Conservation (phyloP, 352 stramenopile genomes). For the Phytopythium helicoides region DNA sequence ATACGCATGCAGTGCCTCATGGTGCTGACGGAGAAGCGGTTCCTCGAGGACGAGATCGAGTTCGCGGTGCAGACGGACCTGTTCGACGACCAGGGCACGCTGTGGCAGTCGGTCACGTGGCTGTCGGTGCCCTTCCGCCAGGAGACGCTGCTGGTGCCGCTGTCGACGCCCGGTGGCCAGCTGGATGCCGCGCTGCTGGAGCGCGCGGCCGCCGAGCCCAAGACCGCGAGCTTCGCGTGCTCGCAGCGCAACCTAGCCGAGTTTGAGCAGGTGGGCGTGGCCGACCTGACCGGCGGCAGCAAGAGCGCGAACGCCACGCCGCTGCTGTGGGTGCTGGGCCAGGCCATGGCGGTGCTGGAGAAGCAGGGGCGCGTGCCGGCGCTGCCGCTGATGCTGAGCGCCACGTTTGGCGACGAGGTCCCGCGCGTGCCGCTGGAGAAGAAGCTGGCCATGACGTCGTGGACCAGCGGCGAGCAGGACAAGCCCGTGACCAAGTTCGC, state of each 20-base stretch:
- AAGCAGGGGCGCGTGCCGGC: constrained; percentile 42
- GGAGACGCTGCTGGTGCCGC: constrained; percentile 47
- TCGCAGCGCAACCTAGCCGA: constrained; percentile 46
- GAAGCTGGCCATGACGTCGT: constrained; percentile 29
- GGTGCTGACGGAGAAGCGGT: constrained; percentile 73
- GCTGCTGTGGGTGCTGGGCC: constrained; percentile 60
- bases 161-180: constrained; percentile 33
- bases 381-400: constrained; percentile 58
- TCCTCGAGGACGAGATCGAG: constrained; percentile 65
- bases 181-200: constrained; percentile 33
- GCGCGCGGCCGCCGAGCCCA: constrained; percentile 13
- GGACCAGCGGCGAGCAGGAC: constrained; percentile 16
- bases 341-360: constrained; percentile 36
- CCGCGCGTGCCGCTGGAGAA: constrained; percentile 25
- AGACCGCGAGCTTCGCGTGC: constrained; percentile 33
- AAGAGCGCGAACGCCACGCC: constrained; percentile 24
- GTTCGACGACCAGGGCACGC: constrained; percentile 62
- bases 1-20: constrained; percentile 52
- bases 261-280: constrained; percentile 54
- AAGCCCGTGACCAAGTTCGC: constrained; percentile 22
- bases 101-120: constrained; percentile 75
- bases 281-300: constrained; percentile 27
- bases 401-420: constrained; percentile 37
- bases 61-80: constrained; percentile 77
- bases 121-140: constrained; percentile 66